Base-by-base conservation (phyloP, 2,329 filamentous ascomycete genomes). In the Emericellopsis cladophorae region DNA sequence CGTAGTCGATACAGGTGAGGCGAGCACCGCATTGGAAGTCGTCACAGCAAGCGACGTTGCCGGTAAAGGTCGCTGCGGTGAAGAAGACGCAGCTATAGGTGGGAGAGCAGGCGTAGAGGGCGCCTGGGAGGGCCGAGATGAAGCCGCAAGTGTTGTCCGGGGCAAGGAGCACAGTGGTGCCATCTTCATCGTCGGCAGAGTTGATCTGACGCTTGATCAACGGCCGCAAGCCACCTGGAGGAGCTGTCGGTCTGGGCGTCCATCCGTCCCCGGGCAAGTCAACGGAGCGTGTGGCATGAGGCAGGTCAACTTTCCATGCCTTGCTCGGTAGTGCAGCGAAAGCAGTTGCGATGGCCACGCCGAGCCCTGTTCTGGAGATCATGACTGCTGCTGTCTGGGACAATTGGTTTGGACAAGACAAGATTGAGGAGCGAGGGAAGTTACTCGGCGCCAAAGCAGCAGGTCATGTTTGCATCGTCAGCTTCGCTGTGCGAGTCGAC, bases 91-190 rank as follows among this genome's bases (percentile, higher is more conserved):
- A 72, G 15, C 51, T 58, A 29, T 48, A 50, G 21, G 45, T 46
- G 15, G 38, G 45, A 12, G 49, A 49, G 45, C 68, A 72, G 11
- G 55, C 62, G 46, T 61, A 68, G 4, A 56, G 56, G 2, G 58
- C 60, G 16, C 55, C 65, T 11, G 56, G 41, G 23, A 54, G 56
- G 26, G 62, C 69, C 24, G 57, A 58, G 32, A 73, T 52, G 49
- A 60, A 74, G 46, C 70, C 70, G 44, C 70, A 74, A 0, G 65
- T 70, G 44, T 68, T 68, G 48, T 72, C 67, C 2, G 66, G 64
- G 10, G 61, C 69, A 41, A 67, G 50, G n/a, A 69, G 56, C 23
- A 66, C 57, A 0, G 58, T 65, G 3, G 40, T 41, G 16, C 22
- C 38, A 16, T 31, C 37, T 6, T 35, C 40, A 15, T 44, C n/a